Evolutionary conservation across 108 stramenopile species (phyloP).

Genomic region (Nannochloropsis gaditana): DNA sequence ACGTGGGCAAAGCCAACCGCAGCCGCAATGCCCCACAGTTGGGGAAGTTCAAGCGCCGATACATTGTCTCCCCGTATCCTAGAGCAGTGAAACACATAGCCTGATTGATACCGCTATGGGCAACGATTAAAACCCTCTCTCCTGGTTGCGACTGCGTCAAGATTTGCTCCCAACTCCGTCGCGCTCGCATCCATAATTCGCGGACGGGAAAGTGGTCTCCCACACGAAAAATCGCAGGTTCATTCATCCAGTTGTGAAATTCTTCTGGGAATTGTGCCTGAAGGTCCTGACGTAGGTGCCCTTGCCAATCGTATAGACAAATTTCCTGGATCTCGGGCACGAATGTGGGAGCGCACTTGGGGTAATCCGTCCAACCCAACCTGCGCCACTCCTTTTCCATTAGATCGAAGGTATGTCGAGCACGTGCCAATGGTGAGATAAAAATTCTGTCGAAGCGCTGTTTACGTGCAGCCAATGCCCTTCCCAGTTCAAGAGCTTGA

Average conservation of each 20-base stretch:
- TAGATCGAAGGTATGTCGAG: not conserved
- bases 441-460: slow-evolving; percentile 8
- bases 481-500: not conserved
- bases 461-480: not conserved
- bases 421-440: not conserved
- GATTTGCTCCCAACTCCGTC: not conserved
- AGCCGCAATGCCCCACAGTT: not conserved
- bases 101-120: slow-evolving; percentile 9
- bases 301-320: slow-evolving; percentile 18
- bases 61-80: not conserved
- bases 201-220: not conserved
- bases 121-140: not conserved
- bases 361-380: not conserved
- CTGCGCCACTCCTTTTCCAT: not conserved
- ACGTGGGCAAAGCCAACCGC: slow-evolving; percentile 6
- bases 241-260: not conserved
- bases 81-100: not conserved
- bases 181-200: slow-evolving; percentile 9
- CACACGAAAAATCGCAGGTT: not conserved
- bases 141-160: not conserved
- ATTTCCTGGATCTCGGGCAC: slow-evolving; percentile 17
- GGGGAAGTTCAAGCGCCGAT: not conserved
- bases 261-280: not conserved
- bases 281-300: not conserved
- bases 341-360: not conserved